Base-by-base conservation (phyloP, 2,329 filamentous ascomycete species). In the Trichoderma sp. region DNA sequence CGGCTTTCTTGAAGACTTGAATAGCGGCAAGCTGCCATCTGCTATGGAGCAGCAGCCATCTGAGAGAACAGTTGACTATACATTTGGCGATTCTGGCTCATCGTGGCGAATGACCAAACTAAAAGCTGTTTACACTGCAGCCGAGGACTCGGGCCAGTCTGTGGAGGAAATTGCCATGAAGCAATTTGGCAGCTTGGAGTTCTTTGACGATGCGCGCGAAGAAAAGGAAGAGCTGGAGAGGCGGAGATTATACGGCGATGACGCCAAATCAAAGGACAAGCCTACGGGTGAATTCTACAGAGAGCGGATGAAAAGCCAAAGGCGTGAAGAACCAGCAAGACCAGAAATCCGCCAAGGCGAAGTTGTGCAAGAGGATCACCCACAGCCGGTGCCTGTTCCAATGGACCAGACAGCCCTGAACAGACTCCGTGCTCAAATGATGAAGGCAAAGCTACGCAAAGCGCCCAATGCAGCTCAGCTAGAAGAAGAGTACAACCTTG, bases 91-190 rank as follows among this genome's bases (percentile, higher is more conserved):
- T 77, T 82, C 87, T 7, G 95, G 96, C 0, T 95, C 94, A 16
- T 88, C 93, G 74, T 99, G 96, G 96, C 90, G 96, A 60, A 97
- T 99, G 94, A 97, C 91, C 6, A 97, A 94, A 79, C 87, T 99
- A 37, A 94, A 91, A 72, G 91, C 89, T 13, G 92, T 97, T 2
- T 97, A 97, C 78, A 87, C 88, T 30, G 86, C 90, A 66, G 93
- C 94, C 0, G 86, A 96, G 73, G 90, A 96, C 74, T 89, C 84
- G 0, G 90, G 89, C 0, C 85, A 85, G n/a, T 75, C 87, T 0
- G 84, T 96, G 0, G 95, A 98, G 7, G 92, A 97, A 1, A 83
- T 98, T 59, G 96, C 94, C 0, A 74, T 91, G 46, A 91, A 97
- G 73, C 86, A 93, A 14, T 97, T 91, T 76, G 95, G 94, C 2